A percentile compares a stretch with the other conserved stretches of the same genome.
Evolutionary conservation across 2,329 filamentous ascomycete genomes (phyloP).

Genomic region (Trichoderma sp.): DNA sequence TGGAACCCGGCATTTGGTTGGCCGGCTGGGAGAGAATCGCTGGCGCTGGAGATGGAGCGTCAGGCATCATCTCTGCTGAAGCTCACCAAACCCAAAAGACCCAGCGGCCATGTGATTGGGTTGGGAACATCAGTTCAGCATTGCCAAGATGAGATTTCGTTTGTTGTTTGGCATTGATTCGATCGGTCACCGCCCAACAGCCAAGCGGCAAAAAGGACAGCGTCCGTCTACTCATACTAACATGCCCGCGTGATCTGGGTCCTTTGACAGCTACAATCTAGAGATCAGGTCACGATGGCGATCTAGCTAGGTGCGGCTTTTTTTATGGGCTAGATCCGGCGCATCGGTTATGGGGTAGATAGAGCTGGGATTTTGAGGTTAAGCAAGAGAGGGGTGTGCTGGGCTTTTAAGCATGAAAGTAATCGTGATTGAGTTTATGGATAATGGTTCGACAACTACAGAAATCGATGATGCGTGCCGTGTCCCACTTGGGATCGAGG

Average conservation of each 20-base stretch:
- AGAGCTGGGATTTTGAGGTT: neutral
- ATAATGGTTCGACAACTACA: neutral
- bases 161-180: neutral
- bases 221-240: neutral
- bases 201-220: neutral
- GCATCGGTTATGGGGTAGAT: neutral
- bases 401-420: constrained; percentile 20
- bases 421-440: neutral
- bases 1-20: neutral
- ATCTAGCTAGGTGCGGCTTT: constrained; percentile 12
- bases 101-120: neutral
- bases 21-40: neutral
- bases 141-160: too few species aligned
- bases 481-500: neutral
- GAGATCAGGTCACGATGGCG: constrained; percentile 11
- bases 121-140: too few species aligned
- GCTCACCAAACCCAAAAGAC: neutral
- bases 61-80: constrained; percentile 10
- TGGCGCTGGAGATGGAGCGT: neutral
- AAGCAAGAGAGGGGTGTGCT: constrained; percentile 9
- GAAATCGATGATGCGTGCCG: neutral
- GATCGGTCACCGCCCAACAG: neutral
- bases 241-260: constrained; percentile 5
- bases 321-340: neutral
- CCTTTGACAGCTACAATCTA: neutral